Evolutionary conservation across 305 asterid species (phyloP).

Genomic region (Rubia balearica): DNA sequence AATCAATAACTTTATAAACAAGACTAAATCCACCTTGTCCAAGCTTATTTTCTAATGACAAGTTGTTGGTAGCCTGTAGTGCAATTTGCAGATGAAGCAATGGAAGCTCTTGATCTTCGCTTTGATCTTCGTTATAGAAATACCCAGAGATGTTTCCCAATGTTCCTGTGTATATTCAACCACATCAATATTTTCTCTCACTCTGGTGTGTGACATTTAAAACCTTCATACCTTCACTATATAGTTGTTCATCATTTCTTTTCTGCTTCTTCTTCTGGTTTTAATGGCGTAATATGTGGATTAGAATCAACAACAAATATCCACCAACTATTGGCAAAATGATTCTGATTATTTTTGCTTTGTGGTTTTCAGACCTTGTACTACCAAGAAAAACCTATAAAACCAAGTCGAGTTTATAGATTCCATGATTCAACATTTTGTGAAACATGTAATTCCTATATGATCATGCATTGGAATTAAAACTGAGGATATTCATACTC

Average conservation of each 20-base stretch:
- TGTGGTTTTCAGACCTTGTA: neutral
- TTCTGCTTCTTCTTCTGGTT: slow-evolving; percentile 1
- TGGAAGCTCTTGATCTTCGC: slow-evolving; percentile 9
- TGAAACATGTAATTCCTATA: neutral
- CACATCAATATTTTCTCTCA: too few relatives aligned
- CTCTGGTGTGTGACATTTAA: too few relatives aligned
- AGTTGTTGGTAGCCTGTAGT: slow-evolving; percentile 16
- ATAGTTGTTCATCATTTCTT: neutral
- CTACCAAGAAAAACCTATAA: neutral
- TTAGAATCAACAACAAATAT: neutral
- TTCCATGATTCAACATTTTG: neutral
- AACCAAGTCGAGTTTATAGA: neutral
- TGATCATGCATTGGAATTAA: neutral
- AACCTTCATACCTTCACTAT: slow-evolving; percentile 1
- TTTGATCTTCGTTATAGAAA: neutral
- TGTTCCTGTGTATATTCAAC: neutral
- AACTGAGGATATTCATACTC: too few relatives aligned
- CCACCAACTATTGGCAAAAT: slow-evolving; percentile 1
- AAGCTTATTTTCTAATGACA: slow-evolving; percentile 15
- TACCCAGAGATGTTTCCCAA: slow-evolving; percentile 11
- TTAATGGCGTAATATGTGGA: neutral
- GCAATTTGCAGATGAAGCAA: slow-evolving; percentile 10
- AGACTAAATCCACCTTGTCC: slow-evolving; percentile 22
- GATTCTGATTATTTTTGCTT: neutral
- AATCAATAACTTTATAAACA: slow-evolving; percentile 14